Evolutionary conservation across 768 basidiomycete genomes (phyloP), one percentile per base, ranked within the genome.

Genomic region (Mycena pura): DNA sequence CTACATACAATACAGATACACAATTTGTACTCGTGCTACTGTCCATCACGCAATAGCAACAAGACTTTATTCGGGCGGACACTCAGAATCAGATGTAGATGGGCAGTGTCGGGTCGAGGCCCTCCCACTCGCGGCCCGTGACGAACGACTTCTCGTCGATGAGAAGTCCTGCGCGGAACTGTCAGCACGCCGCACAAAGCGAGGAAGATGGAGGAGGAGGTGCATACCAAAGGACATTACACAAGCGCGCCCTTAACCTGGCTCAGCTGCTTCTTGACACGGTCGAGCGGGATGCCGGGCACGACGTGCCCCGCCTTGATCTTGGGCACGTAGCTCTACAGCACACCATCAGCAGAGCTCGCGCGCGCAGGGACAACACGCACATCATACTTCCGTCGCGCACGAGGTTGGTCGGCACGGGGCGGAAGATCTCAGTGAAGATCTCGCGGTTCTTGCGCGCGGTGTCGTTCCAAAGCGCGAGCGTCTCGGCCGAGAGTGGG

Each of bases 351-450:
- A n/a, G n/a, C n/a, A n/a, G n/a, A n/a, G n/a, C n/a, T n/a, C n/a
- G 25, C 65, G 44, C 48, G 36, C 28, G 27, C 19, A 56, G 56
- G 73, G 85, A 27, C 66, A 91, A 91, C 50, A 90, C 87, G 71
- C 95, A 96, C 5, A 86, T 84, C 9, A n/a, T n/a, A n/a, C 82
- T 76, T 93, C 92, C 95, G 56, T 82, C 82, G 62, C 88, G 82
- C 48, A 96, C 90, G 25, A 90, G 74, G 75, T 97, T 94, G 14
- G 87, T 90, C 4, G 95, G 94, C 15, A 93, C 86, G n/a, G 91
- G 88, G 38, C 87, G 82, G 81, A 96, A 97, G 29, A 95, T 68
- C 76, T 93, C 92, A 5, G 90, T 88, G 67, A 94, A 96, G 55
- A 95, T 82, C 71, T 92, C 90, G 54, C 93, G 81, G 72, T 98